phyloP scores from a whole-genome alignment of 306 rosid species.

The Rosa lucieae region DNA sequence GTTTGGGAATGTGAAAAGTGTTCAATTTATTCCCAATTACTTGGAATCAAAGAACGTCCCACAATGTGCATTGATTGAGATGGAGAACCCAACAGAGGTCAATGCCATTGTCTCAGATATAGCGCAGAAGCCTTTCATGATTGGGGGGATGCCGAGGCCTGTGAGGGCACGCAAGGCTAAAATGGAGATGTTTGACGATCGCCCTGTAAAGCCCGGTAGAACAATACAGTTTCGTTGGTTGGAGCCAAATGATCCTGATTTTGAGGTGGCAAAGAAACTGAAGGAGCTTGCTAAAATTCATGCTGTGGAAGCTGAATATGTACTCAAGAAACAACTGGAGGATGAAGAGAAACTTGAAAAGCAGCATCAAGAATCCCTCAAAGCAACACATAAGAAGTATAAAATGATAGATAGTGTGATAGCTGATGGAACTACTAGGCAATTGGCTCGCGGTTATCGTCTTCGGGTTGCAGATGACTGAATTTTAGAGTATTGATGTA shows the following conservation, averaged over 20 bases:
- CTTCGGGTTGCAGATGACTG: constrained; percentile 15
- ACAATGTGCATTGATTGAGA: constrained; percentile 63
- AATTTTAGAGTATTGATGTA: not conserved
- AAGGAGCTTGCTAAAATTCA: constrained; percentile 53
- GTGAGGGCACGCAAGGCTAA: constrained; percentile 61
- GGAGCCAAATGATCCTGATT: constrained; percentile 62
- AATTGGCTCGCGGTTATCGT: constrained; percentile 50
- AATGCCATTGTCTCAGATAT: constrained; percentile 40
- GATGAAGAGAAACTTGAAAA: constrained; percentile 69
- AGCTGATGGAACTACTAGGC: constrained; percentile 54
- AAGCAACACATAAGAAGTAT: constrained; percentile 50
- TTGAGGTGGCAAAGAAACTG: constrained; percentile 49
- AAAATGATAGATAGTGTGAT: constrained; percentile 50
- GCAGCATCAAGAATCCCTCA: constrained; percentile 55
- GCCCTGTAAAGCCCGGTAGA: constrained; percentile 59
- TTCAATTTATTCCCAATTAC: constrained; percentile 71
- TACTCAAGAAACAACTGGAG: constrained; percentile 49
- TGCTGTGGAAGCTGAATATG: constrained; percentile 46
- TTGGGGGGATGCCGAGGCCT: constrained; percentile 89
- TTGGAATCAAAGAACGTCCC: constrained; percentile 48
- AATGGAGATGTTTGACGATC: constrained; percentile 75
- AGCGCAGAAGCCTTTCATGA: constrained; percentile 62
- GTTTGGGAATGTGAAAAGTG: constrained; percentile 60
- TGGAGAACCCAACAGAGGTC: constrained; percentile 60
- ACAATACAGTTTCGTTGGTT: constrained; percentile 49